Base-by-base conservation (phyloP, 352 stramenopile genomes). In the Pythium phragmitis region DNA sequence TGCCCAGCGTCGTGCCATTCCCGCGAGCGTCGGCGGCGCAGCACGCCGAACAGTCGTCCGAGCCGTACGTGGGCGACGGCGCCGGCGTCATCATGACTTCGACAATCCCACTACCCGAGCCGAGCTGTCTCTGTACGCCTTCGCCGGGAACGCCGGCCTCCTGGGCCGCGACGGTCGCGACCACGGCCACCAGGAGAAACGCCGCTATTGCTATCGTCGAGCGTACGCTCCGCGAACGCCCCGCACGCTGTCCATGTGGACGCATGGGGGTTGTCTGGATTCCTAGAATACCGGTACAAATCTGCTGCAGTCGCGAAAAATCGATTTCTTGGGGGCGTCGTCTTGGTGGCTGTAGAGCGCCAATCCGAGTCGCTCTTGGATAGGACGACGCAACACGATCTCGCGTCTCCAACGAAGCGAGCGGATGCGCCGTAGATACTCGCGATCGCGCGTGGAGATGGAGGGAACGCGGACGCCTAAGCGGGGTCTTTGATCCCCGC, bases 31-130 rank as follows among this genome's bases (percentile, higher is more conserved):
- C n/a, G 9, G 53, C 19, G 36, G 47, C 34, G 46, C 85, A 93
- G 55, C 85, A 93, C 9, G 74, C 72, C 7, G 72, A 76, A 60
- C 85, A 94, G 55, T 92, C 72, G 55, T 94, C 85, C 1, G 68
- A 51, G 8, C 57, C 62, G 9, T 57, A 63, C 7, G 63, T 48
- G 8, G 61, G 60, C 28, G 60, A 56, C 12, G 58, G 52, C 34
- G 46, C 34, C n/a, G 50, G 37, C 36, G 50, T 48, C 2, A 16
- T 23, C 7, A 34, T 19, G 30, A 63, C 56, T 7, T 55, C 61
- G 42, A 17, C 34, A 43, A 33, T 30, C 11, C 37, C 51, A 23
- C 47, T 53, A 11, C 47, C 26, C 21, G 47, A 53, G 5, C 47
- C 47, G 26, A 17, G 23, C 23, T n/a, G 26, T 36, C 47, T n/a